Conservation (phyloP, 73 alveolate species). For the Paramecium caudatum region DNA sequence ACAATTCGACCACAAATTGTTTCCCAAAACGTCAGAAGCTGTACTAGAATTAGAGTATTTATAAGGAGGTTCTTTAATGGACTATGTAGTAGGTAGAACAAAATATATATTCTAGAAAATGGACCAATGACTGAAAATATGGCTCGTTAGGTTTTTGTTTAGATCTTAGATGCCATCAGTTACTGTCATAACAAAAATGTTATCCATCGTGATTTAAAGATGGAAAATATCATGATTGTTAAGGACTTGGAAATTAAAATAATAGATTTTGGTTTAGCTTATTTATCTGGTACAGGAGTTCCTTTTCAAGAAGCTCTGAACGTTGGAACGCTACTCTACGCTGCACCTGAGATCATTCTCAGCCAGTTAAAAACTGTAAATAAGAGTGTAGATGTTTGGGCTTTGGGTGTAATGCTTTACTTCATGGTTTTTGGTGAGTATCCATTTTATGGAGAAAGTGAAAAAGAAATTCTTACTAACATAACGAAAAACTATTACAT, state of each 20-base stretch:
- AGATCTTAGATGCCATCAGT: neutral
- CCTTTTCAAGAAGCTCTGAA: constrained; percentile 23
- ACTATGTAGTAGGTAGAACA: constrained; percentile 76
- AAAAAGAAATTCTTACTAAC: neutral
- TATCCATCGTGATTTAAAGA: constrained; percentile 16
- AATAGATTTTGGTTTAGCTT: constrained; percentile 31
- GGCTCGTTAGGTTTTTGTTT: neutral
- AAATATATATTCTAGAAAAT: neutral
- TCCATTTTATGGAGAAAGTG: constrained; percentile 14
- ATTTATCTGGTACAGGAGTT: constrained; percentile 30
- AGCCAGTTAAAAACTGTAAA: neutral
- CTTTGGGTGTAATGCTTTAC: constrained; percentile 8
- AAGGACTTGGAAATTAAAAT: constrained; percentile 28
- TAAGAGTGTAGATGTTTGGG: constrained; percentile 3
- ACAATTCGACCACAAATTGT: neutral
- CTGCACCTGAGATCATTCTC: neutral
- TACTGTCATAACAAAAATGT: constrained; percentile 11
- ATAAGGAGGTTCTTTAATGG: constrained; percentile 92
- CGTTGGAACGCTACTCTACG: neutral
- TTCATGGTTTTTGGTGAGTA: constrained; percentile 16
- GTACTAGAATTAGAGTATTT: constrained; percentile 83
- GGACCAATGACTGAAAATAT: neutral
- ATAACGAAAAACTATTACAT: neutral
- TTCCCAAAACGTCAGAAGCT: constrained; percentile 56
- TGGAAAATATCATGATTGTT: constrained; percentile 52